A percentile compares a stretch with the other conserved stretches of the same genome.
phyloP scores from a whole-genome alignment of 108 stramenopile genomes.

The Asterionellopsis glacialis region DNA sequence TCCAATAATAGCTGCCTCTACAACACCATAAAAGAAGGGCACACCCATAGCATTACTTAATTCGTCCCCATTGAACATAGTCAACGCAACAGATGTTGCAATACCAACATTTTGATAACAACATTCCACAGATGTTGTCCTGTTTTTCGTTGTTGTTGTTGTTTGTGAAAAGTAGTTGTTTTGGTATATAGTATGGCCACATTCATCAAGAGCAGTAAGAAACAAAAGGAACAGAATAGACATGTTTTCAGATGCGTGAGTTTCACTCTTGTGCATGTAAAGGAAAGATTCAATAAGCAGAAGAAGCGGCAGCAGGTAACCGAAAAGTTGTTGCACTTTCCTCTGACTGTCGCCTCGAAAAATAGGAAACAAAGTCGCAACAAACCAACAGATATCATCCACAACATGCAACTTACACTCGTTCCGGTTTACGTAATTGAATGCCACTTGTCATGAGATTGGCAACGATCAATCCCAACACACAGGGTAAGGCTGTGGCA shows the following conservation, averaged over 20 bases:
- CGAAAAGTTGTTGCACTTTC: too few species aligned
- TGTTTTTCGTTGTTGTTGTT: too few species aligned
- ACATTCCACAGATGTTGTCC: conserved; percentile 75
- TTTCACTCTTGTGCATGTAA: too few species aligned
- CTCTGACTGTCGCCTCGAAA: too few species aligned
- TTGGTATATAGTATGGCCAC: background rate
- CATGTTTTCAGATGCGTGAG: too few species aligned
- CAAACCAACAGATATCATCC: background rate
- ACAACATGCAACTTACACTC: conserved; percentile 31
- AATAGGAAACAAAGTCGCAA: too few species aligned
- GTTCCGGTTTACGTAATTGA: conserved; percentile 56
- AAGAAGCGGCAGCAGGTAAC: too few species aligned
- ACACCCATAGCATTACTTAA: conserved; percentile 69
- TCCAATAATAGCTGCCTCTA: conserved; percentile 59
- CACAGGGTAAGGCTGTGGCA: conserved; percentile 54
- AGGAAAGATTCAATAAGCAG: too few species aligned
- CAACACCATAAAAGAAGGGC: conserved; percentile 75
- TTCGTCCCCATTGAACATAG: conserved; percentile 72
- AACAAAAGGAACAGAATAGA: background rate
- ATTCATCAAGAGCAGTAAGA: background rate
- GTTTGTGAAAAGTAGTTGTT: background rate
- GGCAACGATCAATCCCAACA: conserved; percentile 61
- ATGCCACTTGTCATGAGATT: conserved; percentile 35
- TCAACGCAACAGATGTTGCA: conserved; percentile 61
- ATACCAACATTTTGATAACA: conserved; percentile 90